phyloP scores from a whole-genome alignment of 2,329 filamentous ascomycete genomes.

The Botrytis elliptica region DNA sequence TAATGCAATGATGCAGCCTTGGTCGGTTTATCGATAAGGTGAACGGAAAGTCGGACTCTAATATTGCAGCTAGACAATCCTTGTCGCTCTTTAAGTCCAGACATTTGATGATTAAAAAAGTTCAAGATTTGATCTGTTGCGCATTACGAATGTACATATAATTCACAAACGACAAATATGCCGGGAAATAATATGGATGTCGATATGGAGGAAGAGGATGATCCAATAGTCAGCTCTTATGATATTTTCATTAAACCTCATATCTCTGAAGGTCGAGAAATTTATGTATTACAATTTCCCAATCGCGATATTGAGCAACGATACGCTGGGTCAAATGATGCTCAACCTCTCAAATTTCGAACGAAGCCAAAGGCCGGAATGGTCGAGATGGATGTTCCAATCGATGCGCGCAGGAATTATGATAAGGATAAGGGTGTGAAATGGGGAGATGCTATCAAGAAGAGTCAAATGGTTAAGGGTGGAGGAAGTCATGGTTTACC shows the following conservation, averaged over 20 bases:
- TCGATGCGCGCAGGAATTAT: conserved; percentile 69
- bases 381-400: conserved; percentile 87
- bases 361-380: conserved; percentile 81
- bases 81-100: neutral
- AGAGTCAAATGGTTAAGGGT: conserved; percentile 51
- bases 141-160: neutral
- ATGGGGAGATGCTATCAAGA: conserved; percentile 75
- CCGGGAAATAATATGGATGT: conserved; percentile 7
- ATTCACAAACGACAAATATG: conserved; percentile 15
- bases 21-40: conserved; percentile 2
- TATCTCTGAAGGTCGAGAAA: conserved; percentile 59
- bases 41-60: neutral
- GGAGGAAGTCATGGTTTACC: conserved; percentile 68
- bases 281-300: conserved; percentile 86
- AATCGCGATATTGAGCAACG: conserved; percentile 63
- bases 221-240: conserved; percentile 74
- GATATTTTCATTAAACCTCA: conserved; percentile 81
- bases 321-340: conserved; percentile 55
- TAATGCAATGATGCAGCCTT: neutral
- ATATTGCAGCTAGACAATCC: conserved; percentile 4
- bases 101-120: conserved; percentile 19
- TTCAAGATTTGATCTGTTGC: neutral
- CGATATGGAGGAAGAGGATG: conserved; percentile 45
- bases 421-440: conserved; percentile 78
- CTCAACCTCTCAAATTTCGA: conserved; percentile 69